Evolutionary conservation across 805 yeast genomes (phyloP).

Genomic region (Candida schatavii): DNA sequence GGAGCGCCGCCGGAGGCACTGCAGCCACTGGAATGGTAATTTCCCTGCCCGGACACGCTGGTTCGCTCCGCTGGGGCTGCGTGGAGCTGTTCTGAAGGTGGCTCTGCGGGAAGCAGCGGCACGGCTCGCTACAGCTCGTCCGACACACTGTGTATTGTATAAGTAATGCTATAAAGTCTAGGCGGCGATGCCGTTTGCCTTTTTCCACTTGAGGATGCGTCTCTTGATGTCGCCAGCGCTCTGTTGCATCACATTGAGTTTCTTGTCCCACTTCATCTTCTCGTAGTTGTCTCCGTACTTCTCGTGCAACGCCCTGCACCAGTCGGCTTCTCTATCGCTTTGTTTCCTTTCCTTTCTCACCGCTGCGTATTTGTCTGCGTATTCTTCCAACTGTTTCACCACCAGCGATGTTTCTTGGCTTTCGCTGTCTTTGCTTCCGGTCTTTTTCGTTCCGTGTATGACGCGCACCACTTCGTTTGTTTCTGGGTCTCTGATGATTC

Average conservation of each 20-base stretch:
- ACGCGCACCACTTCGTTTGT: conserved; percentile 63
- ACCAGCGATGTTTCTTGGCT: too few relatives aligned
- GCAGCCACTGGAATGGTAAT: too few relatives aligned
- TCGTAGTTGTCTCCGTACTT: conserved; percentile 87
- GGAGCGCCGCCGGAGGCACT: too few relatives aligned
- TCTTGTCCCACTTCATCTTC: conserved; percentile 90
- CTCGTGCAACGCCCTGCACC: conserved; percentile 61
- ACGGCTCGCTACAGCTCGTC: too few relatives aligned
- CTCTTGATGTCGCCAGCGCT: conserved; percentile 78
- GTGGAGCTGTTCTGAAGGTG: too few relatives aligned
- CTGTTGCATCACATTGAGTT: conserved; percentile 79
- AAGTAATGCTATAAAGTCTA: background rate
- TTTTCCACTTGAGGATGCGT: conserved; percentile 71
- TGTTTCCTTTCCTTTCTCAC: conserved; percentile 51
- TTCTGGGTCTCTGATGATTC: conserved; percentile 65
- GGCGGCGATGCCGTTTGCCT: conserved; percentile 15
- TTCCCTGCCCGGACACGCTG: too few relatives aligned
- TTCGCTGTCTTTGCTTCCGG: conserved; percentile 26
- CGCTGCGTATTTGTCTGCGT: conserved; percentile 43
- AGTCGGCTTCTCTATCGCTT: conserved; percentile 70
- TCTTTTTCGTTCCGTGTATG: conserved; percentile 66
- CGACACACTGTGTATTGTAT: too few relatives aligned
- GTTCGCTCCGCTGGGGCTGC: too few relatives aligned
- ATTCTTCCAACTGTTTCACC: conserved; percentile 63
- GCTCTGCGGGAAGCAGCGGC: too few relatives aligned